Percentiles rank a stretch among this genome's conserved stretches.
Conservation (phyloP, 352 stramenopile genomes). For the Phytophthora parvispora region DNA sequence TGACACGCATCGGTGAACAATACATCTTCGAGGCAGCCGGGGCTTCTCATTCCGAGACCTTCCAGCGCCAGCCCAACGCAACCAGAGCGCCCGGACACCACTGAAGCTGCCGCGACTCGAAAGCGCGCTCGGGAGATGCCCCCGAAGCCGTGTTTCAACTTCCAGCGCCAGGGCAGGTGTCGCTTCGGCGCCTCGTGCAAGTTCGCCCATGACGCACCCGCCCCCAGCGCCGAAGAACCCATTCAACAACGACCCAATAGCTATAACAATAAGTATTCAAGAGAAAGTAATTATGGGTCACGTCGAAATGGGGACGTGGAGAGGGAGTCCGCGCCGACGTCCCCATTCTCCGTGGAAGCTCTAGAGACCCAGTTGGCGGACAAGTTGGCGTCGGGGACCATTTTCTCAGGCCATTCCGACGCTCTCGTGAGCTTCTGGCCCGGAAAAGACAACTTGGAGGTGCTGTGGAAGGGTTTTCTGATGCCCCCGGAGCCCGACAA, state of each 20-base stretch:
- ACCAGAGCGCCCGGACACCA: not conserved
- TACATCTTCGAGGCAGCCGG: not conserved
- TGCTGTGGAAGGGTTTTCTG: constrained; percentile 47
- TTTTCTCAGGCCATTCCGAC: constrained; percentile 39
- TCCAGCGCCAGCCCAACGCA: not conserved
- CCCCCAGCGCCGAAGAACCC: not conserved
- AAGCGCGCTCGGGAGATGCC: constrained; percentile 11
- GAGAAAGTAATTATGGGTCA: not conserved
- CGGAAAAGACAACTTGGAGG: constrained; percentile 20
- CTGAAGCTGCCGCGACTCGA: not conserved
- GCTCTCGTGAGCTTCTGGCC: constrained; percentile 39
- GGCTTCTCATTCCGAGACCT: constrained; percentile 16
- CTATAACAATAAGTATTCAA: not conserved
- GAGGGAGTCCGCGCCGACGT: not conserved
- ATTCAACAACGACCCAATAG: not conserved
- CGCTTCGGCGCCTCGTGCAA: constrained; percentile 33
- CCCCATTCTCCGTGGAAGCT: constrained; percentile 29
- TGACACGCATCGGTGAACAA: constrained; percentile 13
- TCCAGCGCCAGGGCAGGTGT: constrained; percentile 30
- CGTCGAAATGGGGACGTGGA: not conserved
- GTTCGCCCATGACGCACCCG: constrained; percentile 11
- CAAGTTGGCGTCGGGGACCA: constrained; percentile 21
- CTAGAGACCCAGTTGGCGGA: constrained; percentile 25
- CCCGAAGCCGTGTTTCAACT: constrained; percentile 28
- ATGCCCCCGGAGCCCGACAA: constrained; percentile 14